Percentiles rank a stretch among this genome's conserved stretches.
These are phyloP conservation scores for Arachis hypogaea DNA, from an alignment of 306 rosid genomes.

Conservation along the genomic window DNA sequence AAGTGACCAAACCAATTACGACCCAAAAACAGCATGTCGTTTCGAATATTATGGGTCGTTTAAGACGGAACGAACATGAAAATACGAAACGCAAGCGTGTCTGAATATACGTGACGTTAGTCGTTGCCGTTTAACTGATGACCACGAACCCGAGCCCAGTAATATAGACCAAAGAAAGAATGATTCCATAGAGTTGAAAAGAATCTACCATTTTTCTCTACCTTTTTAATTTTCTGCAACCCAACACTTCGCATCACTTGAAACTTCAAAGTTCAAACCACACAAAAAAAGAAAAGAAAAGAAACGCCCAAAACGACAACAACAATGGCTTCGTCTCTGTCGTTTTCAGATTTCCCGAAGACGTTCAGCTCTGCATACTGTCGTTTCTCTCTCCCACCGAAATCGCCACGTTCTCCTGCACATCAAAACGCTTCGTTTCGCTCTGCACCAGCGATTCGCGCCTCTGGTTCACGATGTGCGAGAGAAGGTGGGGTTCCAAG, in stretches of 20 bases:
- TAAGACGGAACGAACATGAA: background rate
- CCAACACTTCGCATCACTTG: background rate
- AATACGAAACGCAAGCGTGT: background rate
- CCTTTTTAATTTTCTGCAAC: background rate
- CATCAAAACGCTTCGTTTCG: slow-evolving; percentile 64
- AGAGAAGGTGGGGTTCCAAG: slow-evolving; percentile 82
- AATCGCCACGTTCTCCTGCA: slow-evolving; percentile 70
- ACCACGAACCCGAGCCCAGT: background rate
- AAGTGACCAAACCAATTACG: too few relatives aligned
- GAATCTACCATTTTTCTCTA: background rate
- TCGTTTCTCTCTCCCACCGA: slow-evolving; percentile 78
- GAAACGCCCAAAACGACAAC: background rate
- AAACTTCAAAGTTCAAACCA: too few relatives aligned
- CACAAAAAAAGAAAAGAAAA: background rate
- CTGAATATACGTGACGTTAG: slow-evolving; percentile 26
- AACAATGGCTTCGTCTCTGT: slow-evolving; percentile 44
- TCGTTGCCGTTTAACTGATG: slow-evolving; percentile 27
- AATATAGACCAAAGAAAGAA: too few relatives aligned
- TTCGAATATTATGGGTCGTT: too few relatives aligned
- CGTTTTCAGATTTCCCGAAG: slow-evolving; percentile 81
- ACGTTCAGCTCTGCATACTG: slow-evolving; percentile 80
- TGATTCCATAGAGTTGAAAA: too few relatives aligned
- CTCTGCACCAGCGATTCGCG: slow-evolving; percentile 65
- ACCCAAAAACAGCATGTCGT: too few relatives aligned
- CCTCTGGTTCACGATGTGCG: slow-evolving; percentile 87